Evolutionary conservation across 345 rosid genomes (phyloP), one percentile per base, ranked within the genome.

Genomic region (Punica granatum): DNA sequence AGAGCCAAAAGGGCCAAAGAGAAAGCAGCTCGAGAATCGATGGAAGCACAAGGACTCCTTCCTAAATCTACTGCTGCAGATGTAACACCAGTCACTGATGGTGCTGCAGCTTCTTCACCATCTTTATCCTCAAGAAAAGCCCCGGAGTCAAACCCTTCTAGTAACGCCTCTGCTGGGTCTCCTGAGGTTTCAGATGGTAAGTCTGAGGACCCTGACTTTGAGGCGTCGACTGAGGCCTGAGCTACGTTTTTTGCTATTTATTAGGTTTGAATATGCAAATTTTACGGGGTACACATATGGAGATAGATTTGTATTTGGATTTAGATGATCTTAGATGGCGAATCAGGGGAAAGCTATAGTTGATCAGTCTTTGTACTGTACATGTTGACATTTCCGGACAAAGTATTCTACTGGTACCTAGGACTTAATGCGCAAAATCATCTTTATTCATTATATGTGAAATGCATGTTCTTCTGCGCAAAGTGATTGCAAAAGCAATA

Each of bases 1-100:
- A 84, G 92, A 74, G 97, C 97, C 25, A 86, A 81, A 72, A 86
- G 59, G 74, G 90, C 97, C 37, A 93, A 93, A 72, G 90, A 90
- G 61, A 76, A 71, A 73, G 96, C 98, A 53, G 94, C 96, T 21
- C 79, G 85, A 0, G 98, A 92, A 71, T 76, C 88, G 37, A 56
- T 74, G 84, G 94, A 81, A 66, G 78, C 79, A 18, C 86, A 79
- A 67, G 87, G 85, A 65, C 69, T 76, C 4, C 74, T 86, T 67
- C 68, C 84, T 9, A 77, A 75, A 65, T 67, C 89, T 31, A 34
- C 67, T 39, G 37, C 67, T 16, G 67, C 59, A 25, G 68, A 68
- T 56, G 8, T 23, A 10, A 23, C 48, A 23, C 46, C 28, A 14
- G 21, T 36, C 16, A 16, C 48, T 6, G 32, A 1, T 25, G 49